Conservation (phyloP, 176 grass and related monocot genomes). For the Luzula sylvatica region DNA sequence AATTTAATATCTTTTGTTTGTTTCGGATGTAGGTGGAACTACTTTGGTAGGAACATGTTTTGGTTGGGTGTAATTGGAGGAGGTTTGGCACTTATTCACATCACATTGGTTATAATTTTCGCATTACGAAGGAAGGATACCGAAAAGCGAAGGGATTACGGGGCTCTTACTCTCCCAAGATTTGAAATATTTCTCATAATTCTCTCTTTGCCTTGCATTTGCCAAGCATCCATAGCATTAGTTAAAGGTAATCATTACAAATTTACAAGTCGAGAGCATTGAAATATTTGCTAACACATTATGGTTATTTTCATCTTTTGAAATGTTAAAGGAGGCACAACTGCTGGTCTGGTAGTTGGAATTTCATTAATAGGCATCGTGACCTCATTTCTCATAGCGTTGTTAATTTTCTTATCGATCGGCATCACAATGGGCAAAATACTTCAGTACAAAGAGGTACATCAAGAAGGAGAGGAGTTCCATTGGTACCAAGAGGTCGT, state of each 20-base stretch:
- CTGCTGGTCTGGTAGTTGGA: slow-evolving; percentile 34
- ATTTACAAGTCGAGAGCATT: not conserved
- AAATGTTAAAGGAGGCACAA: slow-evolving; percentile 38
- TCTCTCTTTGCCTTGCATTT: slow-evolving; percentile 59
- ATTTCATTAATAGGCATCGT: slow-evolving; percentile 35
- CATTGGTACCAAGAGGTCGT: slow-evolving; percentile 71
- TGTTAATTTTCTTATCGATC: slow-evolving; percentile 68
- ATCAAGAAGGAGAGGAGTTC: slow-evolving; percentile 42
- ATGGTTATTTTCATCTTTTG: not conserved
- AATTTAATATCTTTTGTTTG: not conserved
- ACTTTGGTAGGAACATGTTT: slow-evolving; percentile 77
- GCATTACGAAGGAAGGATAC: slow-evolving; percentile 26
- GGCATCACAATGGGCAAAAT: slow-evolving; percentile 69
- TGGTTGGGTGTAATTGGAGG: slow-evolving; percentile 67
- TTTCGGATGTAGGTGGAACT: slow-evolving; percentile 55
- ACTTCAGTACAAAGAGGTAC: slow-evolving; percentile 76
- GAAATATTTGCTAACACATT: not conserved
- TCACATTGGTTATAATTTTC: slow-evolving; percentile 32
- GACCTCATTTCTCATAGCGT: slow-evolving; percentile 38
- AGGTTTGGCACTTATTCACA: slow-evolving; percentile 49
- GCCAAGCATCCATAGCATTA: slow-evolving; percentile 49
- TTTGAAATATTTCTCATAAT: slow-evolving; percentile 61
- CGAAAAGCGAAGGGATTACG: slow-evolving; percentile 22
- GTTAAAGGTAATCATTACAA: slow-evolving; percentile 40
- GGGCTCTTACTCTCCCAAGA: slow-evolving; percentile 53